Evolutionary conservation across 2,329 filamentous ascomycete species (phyloP).

Genomic region (Fonsecaea pugnacius): DNA sequence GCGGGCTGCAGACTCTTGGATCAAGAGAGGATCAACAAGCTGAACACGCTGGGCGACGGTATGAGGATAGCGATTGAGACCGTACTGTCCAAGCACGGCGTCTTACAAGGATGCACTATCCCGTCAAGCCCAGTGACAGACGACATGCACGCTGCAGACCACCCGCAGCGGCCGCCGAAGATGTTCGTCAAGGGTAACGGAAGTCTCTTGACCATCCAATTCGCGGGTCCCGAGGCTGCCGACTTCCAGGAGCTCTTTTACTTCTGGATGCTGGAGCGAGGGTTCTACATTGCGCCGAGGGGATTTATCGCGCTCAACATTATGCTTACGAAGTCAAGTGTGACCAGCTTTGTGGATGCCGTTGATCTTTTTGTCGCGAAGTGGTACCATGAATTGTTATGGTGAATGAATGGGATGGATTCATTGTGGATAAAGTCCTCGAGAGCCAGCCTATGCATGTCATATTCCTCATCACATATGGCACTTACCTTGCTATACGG

Average conservation of each 20-base stretch:
- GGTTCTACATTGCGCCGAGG: slow-evolving; percentile 40
- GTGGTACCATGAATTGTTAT: slow-evolving; percentile 26
- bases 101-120: slow-evolving; percentile 9
- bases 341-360: slow-evolving; percentile 31
- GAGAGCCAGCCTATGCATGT: not conserved
- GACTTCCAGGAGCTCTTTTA: slow-evolving; percentile 39
- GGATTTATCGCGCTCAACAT: slow-evolving; percentile 43
- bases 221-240: slow-evolving; percentile 33
- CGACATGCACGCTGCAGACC: slow-evolving; percentile 16
- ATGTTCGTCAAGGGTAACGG: slow-evolving; percentile 42
- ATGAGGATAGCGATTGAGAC: slow-evolving; percentile 35
- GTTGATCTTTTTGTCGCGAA: slow-evolving; percentile 29
- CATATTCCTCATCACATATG: not conserved
- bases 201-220: slow-evolving; percentile 41
- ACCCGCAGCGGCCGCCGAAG: slow-evolving; percentile 32
- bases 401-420: slow-evolving; percentile 9
- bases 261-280: slow-evolving; percentile 40
- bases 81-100: slow-evolving; percentile 27
- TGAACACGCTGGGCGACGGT: slow-evolving; percentile 40
- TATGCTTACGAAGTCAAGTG: slow-evolving; percentile 36
- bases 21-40: slow-evolving; percentile 28
- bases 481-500: no score
- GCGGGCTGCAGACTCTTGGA: slow-evolving; percentile 41
- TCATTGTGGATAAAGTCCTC: not conserved
- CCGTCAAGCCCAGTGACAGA: slow-evolving; percentile 20